These are phyloP conservation scores for Arachnomyces sp. DNA, from an alignment of 2,329 filamentous ascomycete species.

Conservation along the genomic window DNA sequence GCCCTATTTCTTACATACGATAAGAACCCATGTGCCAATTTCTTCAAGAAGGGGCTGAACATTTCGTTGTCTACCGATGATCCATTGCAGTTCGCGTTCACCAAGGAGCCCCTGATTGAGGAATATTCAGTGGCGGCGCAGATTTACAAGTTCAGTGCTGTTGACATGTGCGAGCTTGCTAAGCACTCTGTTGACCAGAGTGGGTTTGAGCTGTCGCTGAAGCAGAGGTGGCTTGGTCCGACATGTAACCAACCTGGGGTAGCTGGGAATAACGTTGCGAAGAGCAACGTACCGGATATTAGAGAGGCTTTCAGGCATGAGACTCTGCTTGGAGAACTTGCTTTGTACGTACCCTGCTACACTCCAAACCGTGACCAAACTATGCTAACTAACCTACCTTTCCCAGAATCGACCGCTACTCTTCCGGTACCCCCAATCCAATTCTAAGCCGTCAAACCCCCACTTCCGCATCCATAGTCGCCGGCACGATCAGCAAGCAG, in stretches of 20 bases:
- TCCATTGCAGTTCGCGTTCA: slow-evolving; percentile 94
- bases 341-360: slow-evolving; percentile 53
- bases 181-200: slow-evolving; percentile 94
- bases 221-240: slow-evolving; percentile 81
- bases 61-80: slow-evolving; percentile 96
- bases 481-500: too few species aligned
- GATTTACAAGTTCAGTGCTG: slow-evolving; percentile 93
- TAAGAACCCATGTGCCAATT: slow-evolving; percentile 89
- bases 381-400: background rate
- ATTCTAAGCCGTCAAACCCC: too few species aligned
- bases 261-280: slow-evolving; percentile 81
- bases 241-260: slow-evolving; percentile 71
- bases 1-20: slow-evolving; percentile 94
- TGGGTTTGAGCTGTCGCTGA: slow-evolving; percentile 81
- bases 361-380: slow-evolving; percentile 15
- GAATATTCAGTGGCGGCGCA: slow-evolving; percentile 97
- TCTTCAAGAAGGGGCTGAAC: slow-evolving; percentile 90
- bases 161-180: slow-evolving; percentile 97
- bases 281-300: slow-evolving; percentile 93
- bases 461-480: too few species aligned
- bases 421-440: slow-evolving; percentile 5
- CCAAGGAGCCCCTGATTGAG: slow-evolving; percentile 94
- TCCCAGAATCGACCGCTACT: slow-evolving; percentile 23
- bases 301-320: slow-evolving; percentile 83
- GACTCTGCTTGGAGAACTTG: slow-evolving; percentile 72